These are phyloP conservation scores for sweet orange (Citrus sinensis) DNA, from an alignment of 345 rosid species.

Conservation along the genomic window DNA sequence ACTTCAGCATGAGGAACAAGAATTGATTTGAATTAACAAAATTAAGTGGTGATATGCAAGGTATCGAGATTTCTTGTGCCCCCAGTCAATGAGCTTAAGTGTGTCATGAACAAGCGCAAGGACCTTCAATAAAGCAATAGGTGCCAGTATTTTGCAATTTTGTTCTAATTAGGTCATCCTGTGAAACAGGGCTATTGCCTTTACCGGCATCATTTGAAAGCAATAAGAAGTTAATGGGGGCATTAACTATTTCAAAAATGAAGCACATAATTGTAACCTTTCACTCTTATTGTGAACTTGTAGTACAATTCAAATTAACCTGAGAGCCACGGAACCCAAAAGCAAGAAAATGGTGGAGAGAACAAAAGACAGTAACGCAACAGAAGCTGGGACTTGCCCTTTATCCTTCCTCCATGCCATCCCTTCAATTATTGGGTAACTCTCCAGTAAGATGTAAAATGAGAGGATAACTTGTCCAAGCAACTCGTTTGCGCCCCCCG, in stretches of 20 bases:
- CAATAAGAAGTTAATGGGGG: neutral
- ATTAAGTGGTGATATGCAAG: no score
- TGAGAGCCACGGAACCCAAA: neutral
- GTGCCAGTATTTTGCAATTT: neutral
- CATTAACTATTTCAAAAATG: neutral
- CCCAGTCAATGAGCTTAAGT: no score
- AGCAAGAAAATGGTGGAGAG: constrained; percentile 1
- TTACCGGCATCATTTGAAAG: neutral
- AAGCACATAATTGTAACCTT: neutral
- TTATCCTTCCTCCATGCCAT: constrained; percentile 23
- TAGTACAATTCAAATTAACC: neutral
- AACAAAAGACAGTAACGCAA: neutral
- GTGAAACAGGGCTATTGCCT: neutral
- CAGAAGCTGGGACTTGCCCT: constrained; percentile 15
- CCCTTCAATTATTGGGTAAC: constrained; percentile 30
- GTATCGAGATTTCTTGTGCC: no score
- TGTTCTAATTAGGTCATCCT: neutral
- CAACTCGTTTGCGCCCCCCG: constrained; percentile 5
- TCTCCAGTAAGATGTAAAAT: constrained; percentile 17
- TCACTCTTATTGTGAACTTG: neutral
- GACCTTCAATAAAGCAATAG: neutral
- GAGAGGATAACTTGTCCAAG: constrained; percentile 22
- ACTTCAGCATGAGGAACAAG: no score
- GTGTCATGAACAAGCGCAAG: neutral
- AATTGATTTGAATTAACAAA: no score